Evolutionary conservation across 1,284 basidiomycete genomes (phyloP).

Genomic region (Apiotrichum gracile): DNA sequence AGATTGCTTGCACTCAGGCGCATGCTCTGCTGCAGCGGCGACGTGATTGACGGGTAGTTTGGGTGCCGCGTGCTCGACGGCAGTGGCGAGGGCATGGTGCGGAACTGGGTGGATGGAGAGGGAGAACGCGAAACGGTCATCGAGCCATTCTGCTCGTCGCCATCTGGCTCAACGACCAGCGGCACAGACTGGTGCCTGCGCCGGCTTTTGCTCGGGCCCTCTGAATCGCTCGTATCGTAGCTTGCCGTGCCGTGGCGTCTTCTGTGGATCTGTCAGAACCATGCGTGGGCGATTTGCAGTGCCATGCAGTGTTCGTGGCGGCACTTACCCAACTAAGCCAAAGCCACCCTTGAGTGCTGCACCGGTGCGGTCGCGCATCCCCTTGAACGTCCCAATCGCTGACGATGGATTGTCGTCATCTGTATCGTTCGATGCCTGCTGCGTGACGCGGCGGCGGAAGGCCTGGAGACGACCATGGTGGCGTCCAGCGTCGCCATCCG

Average conservation of each 20-base stretch:
- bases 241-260: neutral
- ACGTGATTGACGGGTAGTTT: neutral
- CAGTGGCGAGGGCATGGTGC: neutral
- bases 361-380: constrained; percentile 25
- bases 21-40: constrained; percentile 1
- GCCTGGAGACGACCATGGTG: constrained; percentile 2
- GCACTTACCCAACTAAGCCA: constrained; percentile 30
- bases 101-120: constrained; percentile 7
- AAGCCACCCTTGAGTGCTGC: constrained; percentile 36
- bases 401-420: constrained; percentile 1
- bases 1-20: constrained; percentile 1
- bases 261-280: neutral
- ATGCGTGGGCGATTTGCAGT: too few species aligned
- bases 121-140: constrained; percentile 3
- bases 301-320: too few species aligned
- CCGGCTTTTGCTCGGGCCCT: constrained; percentile 15
- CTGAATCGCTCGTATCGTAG: constrained; percentile 41
- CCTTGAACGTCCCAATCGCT: constrained; percentile 24
- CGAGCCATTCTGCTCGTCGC: neutral
- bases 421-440: constrained; percentile 6
- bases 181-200: constrained; percentile 27
- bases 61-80: neutral
- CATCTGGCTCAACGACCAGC: constrained; percentile 29
- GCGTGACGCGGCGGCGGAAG: constrained; percentile 5
- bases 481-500: neutral